Percentiles rank a stretch among this genome's conserved stretches.
Conservation (phyloP, 192 early-diverging fungal species). For the Endogone sp. region DNA sequence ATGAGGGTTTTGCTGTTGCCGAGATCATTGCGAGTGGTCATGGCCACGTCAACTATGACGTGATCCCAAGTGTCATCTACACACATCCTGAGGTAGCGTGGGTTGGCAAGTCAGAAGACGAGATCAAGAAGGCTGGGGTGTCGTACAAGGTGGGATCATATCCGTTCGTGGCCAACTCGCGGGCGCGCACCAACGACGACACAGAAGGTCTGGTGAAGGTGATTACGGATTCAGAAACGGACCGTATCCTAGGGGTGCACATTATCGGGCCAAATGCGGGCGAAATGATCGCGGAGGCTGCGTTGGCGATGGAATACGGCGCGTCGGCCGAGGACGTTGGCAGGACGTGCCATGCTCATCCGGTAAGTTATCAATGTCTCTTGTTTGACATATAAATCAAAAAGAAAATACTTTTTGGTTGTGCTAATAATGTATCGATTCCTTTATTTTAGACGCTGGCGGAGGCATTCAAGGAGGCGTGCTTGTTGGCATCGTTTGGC, state of each 20-base stretch:
- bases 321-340: slow-evolving; percentile 98
- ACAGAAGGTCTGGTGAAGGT: slow-evolving; percentile 94
- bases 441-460: slow-evolving; percentile 64
- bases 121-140: slow-evolving; percentile 82
- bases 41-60: slow-evolving; percentile 99
- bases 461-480: slow-evolving; percentile 98
- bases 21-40: slow-evolving; percentile 90
- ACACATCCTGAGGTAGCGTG: slow-evolving; percentile 98
- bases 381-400: background rate
- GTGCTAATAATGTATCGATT: background rate
- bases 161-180: slow-evolving; percentile 95
- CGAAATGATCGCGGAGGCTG: slow-evolving; percentile 99
- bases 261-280: slow-evolving; percentile 98
- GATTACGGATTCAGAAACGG: slow-evolving; percentile 93
- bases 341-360: slow-evolving; percentile 96
- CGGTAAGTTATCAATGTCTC: slow-evolving; percentile 35
- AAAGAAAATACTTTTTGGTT: background rate
- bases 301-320: slow-evolving; percentile 96
- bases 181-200: slow-evolving; percentile 97
- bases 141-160: slow-evolving; percentile 90
- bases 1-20: slow-evolving; percentile 95
- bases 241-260: slow-evolving; percentile 95
- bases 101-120: slow-evolving; percentile 95
- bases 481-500: slow-evolving; percentile 81
- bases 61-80: slow-evolving; percentile 97